Base-by-base conservation (phyloP, 1,139 yeast species). In the Geotrichum cucujoidarum region DNA sequence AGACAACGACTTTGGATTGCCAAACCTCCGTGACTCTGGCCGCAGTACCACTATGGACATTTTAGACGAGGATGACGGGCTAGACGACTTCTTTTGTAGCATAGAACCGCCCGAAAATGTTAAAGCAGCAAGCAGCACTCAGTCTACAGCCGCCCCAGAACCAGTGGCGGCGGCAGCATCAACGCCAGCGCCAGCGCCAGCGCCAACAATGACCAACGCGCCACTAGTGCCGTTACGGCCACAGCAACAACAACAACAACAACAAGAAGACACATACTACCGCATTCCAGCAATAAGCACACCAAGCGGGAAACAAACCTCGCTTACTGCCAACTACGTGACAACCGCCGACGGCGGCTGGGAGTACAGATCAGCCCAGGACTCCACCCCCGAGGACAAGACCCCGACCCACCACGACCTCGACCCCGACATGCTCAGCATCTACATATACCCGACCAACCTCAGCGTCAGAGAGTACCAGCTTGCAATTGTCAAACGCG, bases 401-500 rank as follows among this genome's bases (percentile, higher is more conserved):
- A 41, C 49, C 3, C 45, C 48, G 8, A 48, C 51, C 4, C 59
- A 56, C 53, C 87, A 81, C 57, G 62, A 60, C 10, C 65, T 78
- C 31, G 71, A 77, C 56, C 57, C 60, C 27, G 69, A 65, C n/a
- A 67, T 65, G 34, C 62, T 80, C 3, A 55, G 60, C 16, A 71
- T 79, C 0, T 88, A 82, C 60, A 70, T 87, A 0, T 94, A 92
- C 62, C 98, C 99, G 0, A 81, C 89, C 1, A 92, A 92, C 61
- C 77, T 79, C 54, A 86, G 86, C 53, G 72, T 83, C 1, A 77
- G 99, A 60, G 95, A 87, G 53, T 94, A 94, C 62, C 99, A 94
- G 67, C 80, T 75, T 62, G 81, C 81, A 55, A 89, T 92, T 51
- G 89, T 89, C 2, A 71, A 73, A 44, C 75, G 79, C 50, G 83